Evolutionary conservation across 2,329 filamentous ascomycete genomes (phyloP), one percentile per base, ranked within the genome.

Genomic region (Sarocladiaceae sp.): DNA sequence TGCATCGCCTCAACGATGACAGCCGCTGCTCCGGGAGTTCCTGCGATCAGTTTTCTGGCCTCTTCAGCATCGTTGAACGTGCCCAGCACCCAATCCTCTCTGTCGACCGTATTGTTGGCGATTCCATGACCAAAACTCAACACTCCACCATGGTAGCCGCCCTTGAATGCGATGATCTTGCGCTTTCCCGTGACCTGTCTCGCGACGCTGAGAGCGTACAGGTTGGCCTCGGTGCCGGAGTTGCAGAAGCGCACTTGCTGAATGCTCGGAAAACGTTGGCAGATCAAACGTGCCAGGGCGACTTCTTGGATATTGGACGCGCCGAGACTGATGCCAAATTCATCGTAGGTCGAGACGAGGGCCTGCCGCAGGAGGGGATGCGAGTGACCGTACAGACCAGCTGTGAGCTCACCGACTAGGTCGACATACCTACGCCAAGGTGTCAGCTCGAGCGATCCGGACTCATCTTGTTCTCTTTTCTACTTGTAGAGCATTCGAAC

Each of bases 1-100:
- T 84, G 79, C 73, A 87, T 79, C 0, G 73, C 73, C 64, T 87
- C 84, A 0, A 87, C 70, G 2, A 87, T 59, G 20, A 87, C 79
- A 0, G 78, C 82, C 1, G 79, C 82, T 0, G 86, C 58, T 8
- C 74, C 67, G 3, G 66, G 58, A 10, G 60, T 55, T 6, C 23
- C 23, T 33, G 29, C 8, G 3, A 68, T 59, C 4, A 81, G 65
- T 5, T 74, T 64, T 1, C 53, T 53, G 6, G 63, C 64, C 2
- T 67, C 67, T 1, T 66, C 61, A 1, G 75, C 58, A 48, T 85
- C 74, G 54, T 87, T 85, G 62, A 82, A 87, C 18, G 67, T 67
- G 0, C 73, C 80, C 3, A 84, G 60, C 0, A 84, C 64, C 61
- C 74, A 85, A 2, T 83, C 75, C 26, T 52, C 29, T 15, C 29